These are phyloP conservation scores for Scutellaria minor DNA, from an alignment of 257 asterid genomes.

Conservation along the genomic window DNA sequence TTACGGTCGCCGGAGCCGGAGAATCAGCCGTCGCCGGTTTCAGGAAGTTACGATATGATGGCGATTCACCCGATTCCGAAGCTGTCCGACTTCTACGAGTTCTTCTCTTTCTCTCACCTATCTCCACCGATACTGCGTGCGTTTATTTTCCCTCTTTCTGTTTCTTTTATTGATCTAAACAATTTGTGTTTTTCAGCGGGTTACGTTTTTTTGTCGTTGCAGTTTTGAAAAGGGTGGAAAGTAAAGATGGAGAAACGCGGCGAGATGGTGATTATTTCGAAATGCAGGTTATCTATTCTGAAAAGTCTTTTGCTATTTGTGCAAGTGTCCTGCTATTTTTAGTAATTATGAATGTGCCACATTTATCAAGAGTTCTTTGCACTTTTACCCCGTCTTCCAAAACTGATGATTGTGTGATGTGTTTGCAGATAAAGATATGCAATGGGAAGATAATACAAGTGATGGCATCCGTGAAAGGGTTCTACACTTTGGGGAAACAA, in stretches of 20 bases:
- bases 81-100: conserved; percentile 96
- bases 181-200: neutral
- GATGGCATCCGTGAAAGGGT: conserved; percentile 86
- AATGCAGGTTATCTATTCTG: conserved; percentile 71
- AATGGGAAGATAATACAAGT: conserved; percentile 90
- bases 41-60: conserved; percentile 82
- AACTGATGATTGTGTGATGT: conserved; percentile 32
- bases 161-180: neutral
- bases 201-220: conserved; percentile 25
- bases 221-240: conserved; percentile 73
- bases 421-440: conserved; percentile 91
- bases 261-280: conserved; percentile 81
- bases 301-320: neutral
- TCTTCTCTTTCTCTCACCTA: conserved; percentile 85
- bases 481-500: conserved; percentile 83
- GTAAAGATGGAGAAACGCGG: conserved; percentile 54
- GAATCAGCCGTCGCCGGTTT: conserved; percentile 51
- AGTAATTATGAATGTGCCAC: conserved; percentile 11
- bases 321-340: neutral
- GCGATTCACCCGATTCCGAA: conserved; percentile 98
- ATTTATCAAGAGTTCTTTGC: neutral
- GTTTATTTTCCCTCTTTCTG: conserved; percentile 30
- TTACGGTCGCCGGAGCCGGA: conserved; percentile 57
- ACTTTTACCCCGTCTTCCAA: neutral
- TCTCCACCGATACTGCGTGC: conserved; percentile 83